Conservation (phyloP, 2,329 filamentous ascomycete genomes). For the Trichoderma simmonsii region DNA sequence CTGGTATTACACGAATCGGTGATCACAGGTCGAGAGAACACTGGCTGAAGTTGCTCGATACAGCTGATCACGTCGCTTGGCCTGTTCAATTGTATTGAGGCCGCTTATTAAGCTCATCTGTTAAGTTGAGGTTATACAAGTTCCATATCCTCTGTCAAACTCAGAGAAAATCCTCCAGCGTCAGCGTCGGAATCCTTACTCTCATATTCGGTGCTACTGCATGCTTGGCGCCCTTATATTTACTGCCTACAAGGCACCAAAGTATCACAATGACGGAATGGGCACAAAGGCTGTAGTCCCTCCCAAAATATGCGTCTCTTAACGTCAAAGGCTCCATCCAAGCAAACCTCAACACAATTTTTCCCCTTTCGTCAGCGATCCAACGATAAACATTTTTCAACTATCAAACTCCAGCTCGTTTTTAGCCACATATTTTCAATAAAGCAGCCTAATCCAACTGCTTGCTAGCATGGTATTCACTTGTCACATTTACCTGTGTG, state of each 20-base stretch:
- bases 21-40: not conserved
- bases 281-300: not conserved
- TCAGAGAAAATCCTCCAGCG: not conserved
- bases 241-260: not conserved
- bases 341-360: not conserved
- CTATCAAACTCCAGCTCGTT: not conserved
- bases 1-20: not conserved
- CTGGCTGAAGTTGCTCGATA: not conserved
- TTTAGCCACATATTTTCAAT: not conserved
- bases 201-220: not conserved
- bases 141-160: not conserved
- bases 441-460: not conserved
- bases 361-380: not conserved
- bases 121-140: not conserved
- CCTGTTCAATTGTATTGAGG: not conserved
- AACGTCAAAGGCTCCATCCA: not conserved
- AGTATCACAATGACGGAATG: not conserved
- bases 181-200: not conserved
- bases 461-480: not conserved
- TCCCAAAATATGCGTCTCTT: not conserved
- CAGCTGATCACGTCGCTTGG: not conserved
- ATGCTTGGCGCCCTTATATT: not conserved
- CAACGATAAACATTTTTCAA: not conserved
- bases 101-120: not conserved
- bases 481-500: not conserved